phyloP scores from a whole-genome alignment of 2,329 filamentous ascomycete species.

The Neofusicoccum umdonicola region DNA sequence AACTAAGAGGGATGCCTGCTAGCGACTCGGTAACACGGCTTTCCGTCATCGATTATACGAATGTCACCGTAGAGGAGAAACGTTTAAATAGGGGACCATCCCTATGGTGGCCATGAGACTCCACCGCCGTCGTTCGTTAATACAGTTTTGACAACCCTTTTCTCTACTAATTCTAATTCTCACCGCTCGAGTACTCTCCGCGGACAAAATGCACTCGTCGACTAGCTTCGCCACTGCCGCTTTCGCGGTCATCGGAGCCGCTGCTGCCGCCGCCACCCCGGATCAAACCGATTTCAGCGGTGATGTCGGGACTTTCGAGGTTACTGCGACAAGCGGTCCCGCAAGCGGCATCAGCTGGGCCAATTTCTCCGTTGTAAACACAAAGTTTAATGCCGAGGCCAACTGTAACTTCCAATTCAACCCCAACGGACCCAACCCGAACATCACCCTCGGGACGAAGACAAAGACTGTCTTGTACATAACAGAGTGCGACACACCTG shows the following conservation, averaged over 20 bases:
- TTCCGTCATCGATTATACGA: neutral
- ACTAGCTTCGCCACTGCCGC: neutral
- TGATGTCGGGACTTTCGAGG: neutral
- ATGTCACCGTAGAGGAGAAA: neutral
- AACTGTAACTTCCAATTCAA: neutral
- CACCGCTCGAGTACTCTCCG: neutral
- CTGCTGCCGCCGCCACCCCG: neutral
- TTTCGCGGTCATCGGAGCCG: neutral
- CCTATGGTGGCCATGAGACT: neutral
- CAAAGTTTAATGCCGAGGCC: neutral
- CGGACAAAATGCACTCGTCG: neutral
- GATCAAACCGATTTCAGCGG: slow-evolving; percentile 5
- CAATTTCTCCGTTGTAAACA: neutral
- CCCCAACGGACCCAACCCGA: neutral
- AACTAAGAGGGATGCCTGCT: neutral
- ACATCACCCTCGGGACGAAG: slow-evolving; percentile 1
- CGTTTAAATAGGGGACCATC: neutral
- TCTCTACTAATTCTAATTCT: neutral
- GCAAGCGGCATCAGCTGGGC: neutral
- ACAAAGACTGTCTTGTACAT: neutral
- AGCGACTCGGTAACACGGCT: neutral
- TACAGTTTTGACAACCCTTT: neutral
- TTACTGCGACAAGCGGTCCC: neutral
- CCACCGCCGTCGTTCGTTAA: neutral
- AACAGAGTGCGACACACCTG: neutral